Evolutionary conservation across 2,329 filamentous ascomycete species (phyloP), one percentile per base, ranked within the genome.

Genomic region (Leptoxyphium fumago): DNA sequence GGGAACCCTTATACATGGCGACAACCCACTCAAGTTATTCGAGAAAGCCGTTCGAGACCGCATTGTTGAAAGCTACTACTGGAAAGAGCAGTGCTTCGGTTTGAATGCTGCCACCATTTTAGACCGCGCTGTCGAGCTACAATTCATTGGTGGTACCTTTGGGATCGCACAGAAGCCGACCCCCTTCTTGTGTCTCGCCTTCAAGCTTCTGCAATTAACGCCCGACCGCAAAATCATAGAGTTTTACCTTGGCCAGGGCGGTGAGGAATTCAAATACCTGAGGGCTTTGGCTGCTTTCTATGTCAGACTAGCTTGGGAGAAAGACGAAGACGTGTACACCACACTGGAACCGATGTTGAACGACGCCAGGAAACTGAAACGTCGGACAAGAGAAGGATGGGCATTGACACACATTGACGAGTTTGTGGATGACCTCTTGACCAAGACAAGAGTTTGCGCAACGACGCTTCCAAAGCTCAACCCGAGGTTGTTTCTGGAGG

Each of bases 21-120:
- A 93, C 58, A 95, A 95, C 67, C 89, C 89, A 1, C 84, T 87
- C n/a, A 88, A 84, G 4, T 84, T 96, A 47, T 84, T 96, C 74
- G 89, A 96, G 64, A 94, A 94, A 63, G 83, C 87, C 36, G 86
- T 95, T 52, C 84, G 84, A 59, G 91, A 98, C 66, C 87, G 91
- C 60, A 95, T 98, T 64, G 79, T 88, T 53, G 87, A 94, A 59
- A 85, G 80, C 43, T 93, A 94, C 67, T 98, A 94, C 70, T 98
- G 87, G 83, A 95, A 95, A 65, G 91, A 96, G 66, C 88, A 95
- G 68, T 95, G 91, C 63, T 98, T 96, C 65, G 91, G 84, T 38
- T 73, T 98, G 51, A 98, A 96, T 68, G 75, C 76, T 2, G 78
- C 78, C 1, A 81, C 77, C 0, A 63, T 98, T 5, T 82, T 94